These are phyloP conservation scores for Avena sativa DNA, from an alignment of 176 grass and related monocot genomes.

Conservation along the genomic window DNA sequence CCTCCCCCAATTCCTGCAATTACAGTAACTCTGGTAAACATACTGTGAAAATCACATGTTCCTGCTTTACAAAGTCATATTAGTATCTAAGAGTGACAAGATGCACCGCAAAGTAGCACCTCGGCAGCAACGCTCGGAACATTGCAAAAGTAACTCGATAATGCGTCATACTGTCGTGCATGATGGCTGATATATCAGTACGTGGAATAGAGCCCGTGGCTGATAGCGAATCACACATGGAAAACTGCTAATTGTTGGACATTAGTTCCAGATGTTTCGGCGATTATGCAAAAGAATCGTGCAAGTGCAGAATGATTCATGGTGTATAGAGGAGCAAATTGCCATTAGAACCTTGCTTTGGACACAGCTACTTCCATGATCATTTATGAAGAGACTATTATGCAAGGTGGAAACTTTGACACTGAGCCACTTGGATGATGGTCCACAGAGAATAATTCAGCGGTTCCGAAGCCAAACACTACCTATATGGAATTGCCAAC, in stretches of 20 bases:
- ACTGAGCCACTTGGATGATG: not conserved
- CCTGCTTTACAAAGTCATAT: not conserved
- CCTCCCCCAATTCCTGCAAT: constrained; percentile 81
- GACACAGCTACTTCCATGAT: not conserved
- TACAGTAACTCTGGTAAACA: constrained; percentile 30
- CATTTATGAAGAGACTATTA: not conserved
- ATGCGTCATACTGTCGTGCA: not conserved
- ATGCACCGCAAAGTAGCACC: not conserved
- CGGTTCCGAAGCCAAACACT: too few relatives aligned
- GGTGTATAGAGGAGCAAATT: not conserved
- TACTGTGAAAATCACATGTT: not conserved
- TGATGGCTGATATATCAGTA: not conserved
- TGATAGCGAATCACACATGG: not conserved
- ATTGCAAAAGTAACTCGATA: constrained; percentile 16
- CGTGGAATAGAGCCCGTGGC: not conserved
- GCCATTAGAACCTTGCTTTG: not conserved
- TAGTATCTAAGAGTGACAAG: not conserved
- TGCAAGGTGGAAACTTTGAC: not conserved
- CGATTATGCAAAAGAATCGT: not conserved
- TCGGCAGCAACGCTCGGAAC: not conserved
- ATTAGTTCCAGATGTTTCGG: not conserved
- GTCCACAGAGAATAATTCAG: not conserved
- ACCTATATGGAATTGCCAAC: too few relatives aligned
- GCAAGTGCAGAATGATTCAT: not conserved
- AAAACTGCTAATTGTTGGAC: not conserved